Evolutionary conservation across 2,329 filamentous ascomycete species (phyloP), one percentile per base, ranked within the genome.

Genomic region (Zarea fungicola): DNA sequence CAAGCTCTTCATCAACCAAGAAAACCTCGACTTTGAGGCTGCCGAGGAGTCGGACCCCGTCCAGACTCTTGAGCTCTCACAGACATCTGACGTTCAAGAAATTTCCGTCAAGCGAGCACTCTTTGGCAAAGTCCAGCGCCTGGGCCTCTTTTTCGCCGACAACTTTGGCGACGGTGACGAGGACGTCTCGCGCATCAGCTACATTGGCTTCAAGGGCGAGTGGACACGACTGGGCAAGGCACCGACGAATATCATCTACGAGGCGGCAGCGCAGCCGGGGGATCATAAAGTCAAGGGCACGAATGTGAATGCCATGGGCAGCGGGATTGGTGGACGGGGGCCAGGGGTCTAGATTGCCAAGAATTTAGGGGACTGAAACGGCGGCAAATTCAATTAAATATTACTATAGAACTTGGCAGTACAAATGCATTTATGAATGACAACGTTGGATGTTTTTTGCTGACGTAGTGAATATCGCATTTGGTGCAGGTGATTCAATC

Each of bases 141-240:
- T 99, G 53, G 82, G 84, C 13, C 74, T 99, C 42, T 97, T 97
- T 72, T 87, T 97, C 59, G 85, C 88, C 59, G 89, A 96, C 65
- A 99, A 97, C 63, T 96, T 92, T 68, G 79, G 83, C 58, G 78
- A 81, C 41, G 89, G 83, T 0, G 87, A 89, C 13, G 88, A 91
- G 62, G 88, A 95, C 48, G 82, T 85, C 48, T 92, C 88, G 37
- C 77, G 83, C 42, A 65, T 97, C 2, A 83, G 76, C 53, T 99
- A 96, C 69, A 55, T 97, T 49, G 93, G 88, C 1, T 97, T 99
- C 73, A 91, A 89, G 69, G 93, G 93, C 21, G 89, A 96, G 68
- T 97, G 89, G 77, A 93, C 93, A 80, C 83, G 84, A 64, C 68
- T 95, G 61, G 93, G 85, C 19, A 61, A 62, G 53, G 70, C 65